Evolutionary conservation across 768 basidiomycete species (phyloP).

Genomic region (Auriscalpium microsporum): DNA sequence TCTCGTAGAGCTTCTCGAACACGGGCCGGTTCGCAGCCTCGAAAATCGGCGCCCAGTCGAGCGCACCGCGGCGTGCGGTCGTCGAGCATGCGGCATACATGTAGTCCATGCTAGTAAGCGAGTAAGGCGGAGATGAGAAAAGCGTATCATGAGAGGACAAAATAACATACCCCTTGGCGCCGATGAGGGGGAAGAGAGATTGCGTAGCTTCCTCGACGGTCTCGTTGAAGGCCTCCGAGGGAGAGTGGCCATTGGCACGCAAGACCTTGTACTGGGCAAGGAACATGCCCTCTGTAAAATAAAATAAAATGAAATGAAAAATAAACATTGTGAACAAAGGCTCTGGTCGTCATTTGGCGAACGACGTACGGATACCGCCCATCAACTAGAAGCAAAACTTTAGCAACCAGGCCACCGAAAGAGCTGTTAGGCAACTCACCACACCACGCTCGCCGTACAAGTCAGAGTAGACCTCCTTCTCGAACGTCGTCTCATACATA

Average conservation of each 20-base stretch:
- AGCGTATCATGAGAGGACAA: neutral
- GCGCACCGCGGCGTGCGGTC: conserved; percentile 95
- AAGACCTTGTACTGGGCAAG: conserved; percentile 97
- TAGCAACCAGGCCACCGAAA: neutral
- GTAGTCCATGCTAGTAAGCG: conserved; percentile 78
- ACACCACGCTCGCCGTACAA: conserved; percentile 99
- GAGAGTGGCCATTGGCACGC: conserved; percentile 91
- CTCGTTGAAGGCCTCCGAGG: conserved; percentile 99
- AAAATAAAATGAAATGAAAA: too few relatives aligned
- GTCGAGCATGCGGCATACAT: conserved; percentile 99
- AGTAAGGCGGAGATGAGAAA: neutral
- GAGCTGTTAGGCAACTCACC: conserved; percentile 42
- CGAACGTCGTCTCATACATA: conserved; percentile 97
- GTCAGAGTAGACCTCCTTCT: conserved; percentile 99
- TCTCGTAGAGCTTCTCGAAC: conserved; percentile 92
- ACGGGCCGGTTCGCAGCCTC: conserved; percentile 91
- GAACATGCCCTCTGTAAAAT: conserved; percentile 83
- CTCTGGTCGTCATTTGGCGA: neutral
- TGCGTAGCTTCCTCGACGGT: conserved; percentile 99
- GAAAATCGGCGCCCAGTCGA: conserved; percentile 98
- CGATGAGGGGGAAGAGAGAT: conserved; percentile 94
- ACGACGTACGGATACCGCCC: conserved; percentile 82
- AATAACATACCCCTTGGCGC: conserved; percentile 71
- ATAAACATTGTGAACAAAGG: too few relatives aligned
- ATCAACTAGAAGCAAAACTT: conserved; percentile 52